Conservation (phyloP, 805 yeast genomes). For the Pichia occidentalis region DNA sequence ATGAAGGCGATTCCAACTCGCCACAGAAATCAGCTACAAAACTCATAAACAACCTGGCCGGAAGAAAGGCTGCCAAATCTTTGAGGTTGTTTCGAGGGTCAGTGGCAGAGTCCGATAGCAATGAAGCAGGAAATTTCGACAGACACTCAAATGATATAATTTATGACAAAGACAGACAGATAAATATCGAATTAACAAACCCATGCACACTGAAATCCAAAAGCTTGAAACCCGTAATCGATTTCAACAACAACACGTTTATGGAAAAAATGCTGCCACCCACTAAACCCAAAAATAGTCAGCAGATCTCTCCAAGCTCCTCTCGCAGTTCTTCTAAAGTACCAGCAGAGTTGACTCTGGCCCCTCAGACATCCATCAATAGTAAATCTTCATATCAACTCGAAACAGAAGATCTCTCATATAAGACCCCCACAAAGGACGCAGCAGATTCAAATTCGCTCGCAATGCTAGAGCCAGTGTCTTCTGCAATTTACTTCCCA, state of each 20-base stretch:
- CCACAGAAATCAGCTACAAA: constrained; percentile 10
- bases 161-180: not conserved
- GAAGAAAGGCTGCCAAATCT: constrained; percentile 39
- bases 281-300: no score
- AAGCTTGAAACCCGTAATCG: no score
- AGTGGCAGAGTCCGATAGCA: constrained; percentile 1
- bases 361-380: not conserved
- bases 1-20: not conserved
- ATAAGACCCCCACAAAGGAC: not conserved
- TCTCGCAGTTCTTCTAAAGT: no score
- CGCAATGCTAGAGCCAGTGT: constrained; percentile 47
- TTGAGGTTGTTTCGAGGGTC: constrained; percentile 41
- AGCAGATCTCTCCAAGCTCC: no score
- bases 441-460: constrained; percentile 11
- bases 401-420: not conserved
- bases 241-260: no score
- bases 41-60: constrained; percentile 25
- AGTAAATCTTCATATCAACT: not conserved
- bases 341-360: not conserved
- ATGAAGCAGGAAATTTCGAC: not conserved
- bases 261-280: not conserved
- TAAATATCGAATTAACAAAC: constrained; percentile 2
- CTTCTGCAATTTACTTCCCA: constrained; percentile 67
- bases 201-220: constrained; percentile 6
- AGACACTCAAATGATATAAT: not conserved